These are phyloP conservation scores for Salix exigua DNA, from an alignment of 345 rosid genomes.

Conservation along the genomic window DNA sequence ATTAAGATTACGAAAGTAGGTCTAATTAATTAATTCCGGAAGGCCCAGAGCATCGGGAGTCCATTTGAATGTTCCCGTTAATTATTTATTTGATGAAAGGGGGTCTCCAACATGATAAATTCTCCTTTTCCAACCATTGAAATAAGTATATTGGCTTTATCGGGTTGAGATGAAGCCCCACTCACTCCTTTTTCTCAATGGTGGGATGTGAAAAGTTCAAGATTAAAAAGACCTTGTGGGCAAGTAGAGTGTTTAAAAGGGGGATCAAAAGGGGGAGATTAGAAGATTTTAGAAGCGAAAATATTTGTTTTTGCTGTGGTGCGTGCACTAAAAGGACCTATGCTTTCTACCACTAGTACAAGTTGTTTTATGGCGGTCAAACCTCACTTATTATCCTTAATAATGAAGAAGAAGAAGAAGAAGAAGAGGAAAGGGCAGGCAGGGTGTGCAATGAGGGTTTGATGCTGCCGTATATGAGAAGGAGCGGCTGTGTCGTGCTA, in stretches of 20 bases:
- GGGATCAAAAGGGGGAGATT: background rate
- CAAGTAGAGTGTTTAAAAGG: background rate
- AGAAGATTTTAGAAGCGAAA: background rate
- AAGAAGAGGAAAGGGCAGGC: no score
- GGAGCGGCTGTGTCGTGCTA: background rate
- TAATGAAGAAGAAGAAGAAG: background rate
- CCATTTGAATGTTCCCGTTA: background rate
- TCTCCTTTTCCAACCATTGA: slow-evolving; percentile 3
- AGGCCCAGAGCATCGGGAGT: no score
- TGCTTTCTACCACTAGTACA: slow-evolving; percentile 5
- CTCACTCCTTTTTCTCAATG: background rate
- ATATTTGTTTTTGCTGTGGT: background rate
- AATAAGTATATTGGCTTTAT: background rate
- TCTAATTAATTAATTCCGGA: no score
- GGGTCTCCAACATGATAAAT: background rate
- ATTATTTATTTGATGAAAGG: background rate
- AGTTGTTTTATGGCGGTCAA: slow-evolving; percentile 5
- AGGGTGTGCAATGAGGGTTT: background rate
- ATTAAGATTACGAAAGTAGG: no score
- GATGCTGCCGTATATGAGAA: background rate
- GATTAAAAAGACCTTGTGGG: background rate
- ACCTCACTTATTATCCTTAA: background rate
- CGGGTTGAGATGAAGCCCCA: background rate
- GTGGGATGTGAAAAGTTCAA: background rate
- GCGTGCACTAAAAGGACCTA: background rate